phyloP scores from a whole-genome alignment of 2,329 filamentous ascomycete genomes.

The Tolypocladium pustulatum region DNA sequence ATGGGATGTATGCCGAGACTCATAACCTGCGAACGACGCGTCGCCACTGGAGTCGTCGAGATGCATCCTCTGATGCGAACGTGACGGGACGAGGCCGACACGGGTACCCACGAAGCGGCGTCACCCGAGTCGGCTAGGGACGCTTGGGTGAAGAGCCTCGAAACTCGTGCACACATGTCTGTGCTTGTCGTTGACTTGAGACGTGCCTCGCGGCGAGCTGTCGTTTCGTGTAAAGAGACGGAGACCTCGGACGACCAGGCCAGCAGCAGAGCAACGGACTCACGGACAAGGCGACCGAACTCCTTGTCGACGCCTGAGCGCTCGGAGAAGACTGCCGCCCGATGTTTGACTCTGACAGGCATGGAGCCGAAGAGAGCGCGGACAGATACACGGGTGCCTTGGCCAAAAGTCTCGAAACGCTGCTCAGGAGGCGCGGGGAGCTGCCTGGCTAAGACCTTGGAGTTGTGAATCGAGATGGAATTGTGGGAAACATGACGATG shows the following conservation, averaged over 20 bases:
- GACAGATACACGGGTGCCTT: slow-evolving; percentile 69
- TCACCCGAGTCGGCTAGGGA: slow-evolving; percentile 46
- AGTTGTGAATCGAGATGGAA: slow-evolving; percentile 60
- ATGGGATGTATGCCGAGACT: slow-evolving; percentile 65
- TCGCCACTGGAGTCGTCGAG: slow-evolving; percentile 59
- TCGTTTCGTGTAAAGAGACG: slow-evolving; percentile 46
- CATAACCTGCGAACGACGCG: slow-evolving; percentile 68
- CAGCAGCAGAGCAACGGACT: slow-evolving; percentile 56
- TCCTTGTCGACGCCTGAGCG: slow-evolving; percentile 44
- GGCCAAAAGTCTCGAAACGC: slow-evolving; percentile 39
- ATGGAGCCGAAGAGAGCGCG: slow-evolving; percentile 81
- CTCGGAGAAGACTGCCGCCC: slow-evolving; percentile 44
- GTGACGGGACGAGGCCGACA: slow-evolving; percentile 53
- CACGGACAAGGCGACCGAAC: slow-evolving; percentile 52
- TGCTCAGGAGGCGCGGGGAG: slow-evolving; percentile 50
- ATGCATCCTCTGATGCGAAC: slow-evolving; percentile 61
- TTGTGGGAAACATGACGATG: slow-evolving; percentile 48
- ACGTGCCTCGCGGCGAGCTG: slow-evolving; percentile 23
- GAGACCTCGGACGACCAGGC: slow-evolving; percentile 50
- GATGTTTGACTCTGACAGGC: slow-evolving; percentile 80
- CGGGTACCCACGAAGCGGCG: slow-evolving; percentile 53
- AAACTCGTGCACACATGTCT: slow-evolving; percentile 14
- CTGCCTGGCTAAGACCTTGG: slow-evolving; percentile 52
- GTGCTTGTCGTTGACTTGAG: slow-evolving; percentile 19
- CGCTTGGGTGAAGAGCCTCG: slow-evolving; percentile 54